These are phyloP conservation scores for Kazachstania africana DNA, from an alignment of 805 yeast genomes.

Conservation along the genomic window DNA sequence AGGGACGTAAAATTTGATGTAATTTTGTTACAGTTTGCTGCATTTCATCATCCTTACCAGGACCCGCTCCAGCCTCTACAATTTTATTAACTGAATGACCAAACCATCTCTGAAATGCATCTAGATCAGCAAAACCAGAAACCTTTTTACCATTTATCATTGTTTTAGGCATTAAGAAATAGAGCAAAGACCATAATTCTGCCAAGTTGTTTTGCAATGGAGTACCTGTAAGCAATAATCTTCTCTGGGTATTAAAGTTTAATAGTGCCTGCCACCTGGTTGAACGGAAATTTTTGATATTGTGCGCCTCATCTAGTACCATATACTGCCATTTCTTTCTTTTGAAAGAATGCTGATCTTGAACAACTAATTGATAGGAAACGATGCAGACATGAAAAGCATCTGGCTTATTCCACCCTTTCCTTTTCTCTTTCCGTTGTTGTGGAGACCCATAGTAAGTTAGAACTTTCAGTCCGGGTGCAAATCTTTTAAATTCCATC, in stretches of 20 bases:
- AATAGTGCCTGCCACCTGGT: slow-evolving; percentile 94
- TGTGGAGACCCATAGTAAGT: slow-evolving; percentile 96
- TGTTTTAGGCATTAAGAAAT: slow-evolving; percentile 88
- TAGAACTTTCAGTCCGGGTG: slow-evolving; percentile 92
- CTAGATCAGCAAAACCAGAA: slow-evolving; percentile 90
- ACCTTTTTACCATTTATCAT: slow-evolving; percentile 35
- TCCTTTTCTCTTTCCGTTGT: slow-evolving; percentile 88
- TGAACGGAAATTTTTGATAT: slow-evolving; percentile 90
- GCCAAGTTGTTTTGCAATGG: slow-evolving; percentile 91
- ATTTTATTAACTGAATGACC: slow-evolving; percentile 93
- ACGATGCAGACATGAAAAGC: slow-evolving; percentile 95
- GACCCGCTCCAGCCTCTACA: slow-evolving; percentile 45
- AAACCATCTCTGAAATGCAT: slow-evolving; percentile 96
- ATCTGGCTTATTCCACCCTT: slow-evolving; percentile 96
- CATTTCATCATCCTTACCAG: slow-evolving; percentile 69
- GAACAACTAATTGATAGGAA: slow-evolving; percentile 93
- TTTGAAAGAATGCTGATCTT: slow-evolving; percentile 88
- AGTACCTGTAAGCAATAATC: slow-evolving; percentile 88
- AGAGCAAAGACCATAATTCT: slow-evolving; percentile 91
- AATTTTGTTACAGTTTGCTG: slow-evolving; percentile 73
- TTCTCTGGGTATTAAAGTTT: slow-evolving; percentile 84
- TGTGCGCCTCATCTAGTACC: slow-evolving; percentile 97
- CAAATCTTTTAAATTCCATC: slow-evolving; percentile 96
- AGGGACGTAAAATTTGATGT: slow-evolving; percentile 91
- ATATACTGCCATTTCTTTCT: slow-evolving; percentile 91